A percentile compares a stretch with the other conserved stretches of the same genome.
Conservation (phyloP, 306 rosid species). For the Cucumis cinereus region DNA sequence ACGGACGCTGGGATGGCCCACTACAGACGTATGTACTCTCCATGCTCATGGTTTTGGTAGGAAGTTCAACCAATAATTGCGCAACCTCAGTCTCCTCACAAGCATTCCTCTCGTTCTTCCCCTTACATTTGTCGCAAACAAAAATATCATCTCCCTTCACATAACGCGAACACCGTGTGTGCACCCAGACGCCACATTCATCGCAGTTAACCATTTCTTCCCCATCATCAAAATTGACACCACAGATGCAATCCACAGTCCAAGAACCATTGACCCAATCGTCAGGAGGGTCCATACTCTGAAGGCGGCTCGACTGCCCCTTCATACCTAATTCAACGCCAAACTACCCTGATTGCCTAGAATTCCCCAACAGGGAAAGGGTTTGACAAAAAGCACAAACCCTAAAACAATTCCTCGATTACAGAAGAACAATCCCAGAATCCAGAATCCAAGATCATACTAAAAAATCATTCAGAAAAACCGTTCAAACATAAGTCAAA, state of each 20-base stretch:
- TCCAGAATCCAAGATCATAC: not conserved
- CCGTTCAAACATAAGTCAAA: not conserved
- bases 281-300: constrained; percentile 77
- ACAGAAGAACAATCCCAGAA: not conserved
- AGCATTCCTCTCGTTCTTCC: constrained; percentile 34
- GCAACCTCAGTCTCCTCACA: constrained; percentile 92
- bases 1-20: constrained; percentile 44
- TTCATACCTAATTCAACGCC: constrained; percentile 28
- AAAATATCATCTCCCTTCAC: constrained; percentile 88
- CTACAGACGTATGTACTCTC: constrained; percentile 31
- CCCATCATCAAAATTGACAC: constrained; percentile 92
- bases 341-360: not conserved
- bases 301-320: constrained; percentile 85
- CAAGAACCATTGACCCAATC: constrained; percentile 91
- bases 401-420: not conserved
- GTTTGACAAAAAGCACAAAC: not conserved
- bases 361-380: not conserved
- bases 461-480: not conserved
- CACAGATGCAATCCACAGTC: constrained; percentile 96
- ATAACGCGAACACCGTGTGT: constrained; percentile 85
- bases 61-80: constrained; percentile 69
- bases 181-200: constrained; percentile 99
- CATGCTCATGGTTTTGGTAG: constrained; percentile 61
- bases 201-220: constrained; percentile 99
- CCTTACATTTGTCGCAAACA: constrained; percentile 84